Conservation (phyloP, 176 grass and related monocot species). For the Panicum miliaceum region DNA sequence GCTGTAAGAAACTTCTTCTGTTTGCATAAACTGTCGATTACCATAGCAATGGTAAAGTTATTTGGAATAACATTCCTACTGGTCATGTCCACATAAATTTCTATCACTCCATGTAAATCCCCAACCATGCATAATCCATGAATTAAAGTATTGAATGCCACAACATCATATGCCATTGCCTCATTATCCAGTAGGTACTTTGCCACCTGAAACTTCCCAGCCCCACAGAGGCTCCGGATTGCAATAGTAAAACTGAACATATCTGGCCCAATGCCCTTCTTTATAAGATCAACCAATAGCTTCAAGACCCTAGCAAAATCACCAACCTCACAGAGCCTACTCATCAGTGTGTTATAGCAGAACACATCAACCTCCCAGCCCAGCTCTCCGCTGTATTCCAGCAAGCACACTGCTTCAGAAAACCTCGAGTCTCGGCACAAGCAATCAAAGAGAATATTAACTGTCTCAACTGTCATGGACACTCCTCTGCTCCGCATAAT, state of each 20-base stretch:
- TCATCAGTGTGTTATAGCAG: constrained; percentile 80
- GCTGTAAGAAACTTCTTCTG: constrained; percentile 38
- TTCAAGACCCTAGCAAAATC: constrained; percentile 63
- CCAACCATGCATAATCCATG: constrained; percentile 59
- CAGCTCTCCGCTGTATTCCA: constrained; percentile 58
- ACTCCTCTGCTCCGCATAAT: constrained; percentile 55
- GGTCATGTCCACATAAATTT: constrained; percentile 50
- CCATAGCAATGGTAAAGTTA: constrained; percentile 56
- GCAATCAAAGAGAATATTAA: constrained; percentile 74
- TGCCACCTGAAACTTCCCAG: constrained; percentile 58
- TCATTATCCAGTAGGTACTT: constrained; percentile 52
- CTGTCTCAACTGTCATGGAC: constrained; percentile 45
- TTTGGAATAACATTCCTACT: constrained; percentile 50
- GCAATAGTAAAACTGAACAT: constrained; percentile 81
- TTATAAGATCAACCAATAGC: constrained; percentile 62
- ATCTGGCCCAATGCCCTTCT: constrained; percentile 76
- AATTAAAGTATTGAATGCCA: constrained; percentile 82
- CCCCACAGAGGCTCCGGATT: constrained; percentile 59
- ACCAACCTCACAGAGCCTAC: constrained; percentile 62
- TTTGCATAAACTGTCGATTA: constrained; percentile 72
- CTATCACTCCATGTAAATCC: constrained; percentile 39
- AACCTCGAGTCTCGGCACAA: constrained; percentile 56
- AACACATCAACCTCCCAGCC: constrained; percentile 62
- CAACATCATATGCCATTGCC: constrained; percentile 51
- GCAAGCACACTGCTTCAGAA: constrained; percentile 57